A percentile compares a stretch with the other conserved stretches of the same genome.
These are phyloP conservation scores for Aspergillus novoparasiticus DNA, from an alignment of 2,329 filamentous ascomycete species.

Conservation along the genomic window DNA sequence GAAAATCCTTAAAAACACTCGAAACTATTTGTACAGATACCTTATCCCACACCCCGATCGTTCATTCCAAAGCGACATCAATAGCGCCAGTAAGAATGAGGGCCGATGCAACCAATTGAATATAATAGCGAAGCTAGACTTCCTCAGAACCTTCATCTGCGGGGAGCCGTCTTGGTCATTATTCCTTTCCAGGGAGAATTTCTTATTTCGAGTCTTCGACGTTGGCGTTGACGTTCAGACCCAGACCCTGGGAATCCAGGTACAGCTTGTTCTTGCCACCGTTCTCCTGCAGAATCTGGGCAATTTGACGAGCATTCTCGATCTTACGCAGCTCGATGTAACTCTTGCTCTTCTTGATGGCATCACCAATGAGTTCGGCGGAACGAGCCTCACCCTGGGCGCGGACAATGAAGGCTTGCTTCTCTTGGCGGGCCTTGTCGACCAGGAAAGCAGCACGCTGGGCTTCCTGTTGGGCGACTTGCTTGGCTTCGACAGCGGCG, in stretches of 20 bases:
- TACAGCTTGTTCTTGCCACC: constrained; percentile 91
- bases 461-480: constrained; percentile 82
- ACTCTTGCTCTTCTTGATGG: constrained; percentile 98
- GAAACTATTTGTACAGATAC: constrained; percentile 41
- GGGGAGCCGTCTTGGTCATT: background rate
- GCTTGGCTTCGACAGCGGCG: constrained; percentile 69
- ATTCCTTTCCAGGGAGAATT: constrained; percentile 7
- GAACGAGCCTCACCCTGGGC: constrained; percentile 99
- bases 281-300: constrained; percentile 80
- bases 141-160: background rate
- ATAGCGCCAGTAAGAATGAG: constrained; percentile 21
- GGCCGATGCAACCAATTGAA: constrained; percentile 10
- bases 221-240: constrained; percentile 72
- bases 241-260: constrained; percentile 86
- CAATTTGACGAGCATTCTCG: constrained; percentile 90
- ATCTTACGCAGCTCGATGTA: constrained; percentile 98
- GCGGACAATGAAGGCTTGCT: constrained; percentile 97
- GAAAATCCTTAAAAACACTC: constrained; percentile 28
- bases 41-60: constrained; percentile 24
- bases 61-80: constrained; percentile 24
- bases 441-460: constrained; percentile 97
- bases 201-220: constrained; percentile 36
- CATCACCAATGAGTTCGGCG: constrained; percentile 95
- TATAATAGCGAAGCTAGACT: constrained; percentile 2
- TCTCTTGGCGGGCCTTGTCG: constrained; percentile 98